Base-by-base conservation (phyloP, 164 flowering plant genomes). In the Amborella trichopoda region DNA sequence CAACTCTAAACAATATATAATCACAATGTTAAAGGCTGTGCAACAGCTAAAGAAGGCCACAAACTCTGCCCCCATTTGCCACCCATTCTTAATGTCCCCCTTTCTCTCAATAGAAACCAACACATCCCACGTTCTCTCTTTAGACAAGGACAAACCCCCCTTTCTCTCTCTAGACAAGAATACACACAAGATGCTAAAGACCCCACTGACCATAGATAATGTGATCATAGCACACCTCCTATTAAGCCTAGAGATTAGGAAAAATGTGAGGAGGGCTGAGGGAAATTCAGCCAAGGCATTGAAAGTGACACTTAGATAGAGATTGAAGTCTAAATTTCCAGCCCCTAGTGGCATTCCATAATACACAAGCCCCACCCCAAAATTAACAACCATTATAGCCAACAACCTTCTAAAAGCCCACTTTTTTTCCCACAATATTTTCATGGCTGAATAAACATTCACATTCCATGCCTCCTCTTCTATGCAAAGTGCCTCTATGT, bases 321-420 rank as follows among this genome's bases (percentile, higher is more conserved):
- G 53, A 41, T 74, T 58, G 49, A 71, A 64, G 0, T 50, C 28
- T 36, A 82, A 26, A 44, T 63, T 65, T 0, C 77, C 80, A 0
- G 81, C 48, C 2, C 69, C 80, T 5, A 89, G 55, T 11, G 82
- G 80, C 74, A 82, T 73, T 1, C 93, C 95, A 40, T 73, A 82
- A 52, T 84, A 89, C 1, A 74, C 69, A 42, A 78, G 16, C 1
- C 95, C 95, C 6, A 72, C 43, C 1, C 97, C 93, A 9, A 80
- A 70, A 0, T 62, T 69, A 0, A 65, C 53, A 2, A 26, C 48
- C 84, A 75, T 72, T 3, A 70, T 62, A 0, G 63, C 44, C 2
- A 33, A 6, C 16, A 84, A 23, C 26, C 93, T 49, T 41, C 50
- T 40, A 1, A 62, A 25, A 1, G 86, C 72, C 88, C 87, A 80